These are phyloP conservation scores for Aurantiochytrium sp. DNA, from an alignment of 108 stramenopile species.

Conservation along the genomic window DNA sequence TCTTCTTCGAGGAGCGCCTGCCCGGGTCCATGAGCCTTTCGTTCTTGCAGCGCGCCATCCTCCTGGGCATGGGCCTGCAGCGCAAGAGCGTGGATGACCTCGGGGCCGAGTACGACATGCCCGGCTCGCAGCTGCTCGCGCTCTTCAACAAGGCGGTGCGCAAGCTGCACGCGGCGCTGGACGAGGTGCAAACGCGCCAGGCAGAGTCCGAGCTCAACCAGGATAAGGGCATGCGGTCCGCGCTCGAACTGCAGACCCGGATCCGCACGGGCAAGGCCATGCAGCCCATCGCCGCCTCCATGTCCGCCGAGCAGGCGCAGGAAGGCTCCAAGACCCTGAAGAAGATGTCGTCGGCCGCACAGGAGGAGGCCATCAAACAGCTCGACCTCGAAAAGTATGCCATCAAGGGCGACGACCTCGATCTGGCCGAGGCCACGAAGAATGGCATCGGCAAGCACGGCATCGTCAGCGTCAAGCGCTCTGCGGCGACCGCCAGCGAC, in stretches of 20 bases:
- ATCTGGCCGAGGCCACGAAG: neutral
- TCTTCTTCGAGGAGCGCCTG: slow-evolving; percentile 79
- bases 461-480: neutral
- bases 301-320: neutral
- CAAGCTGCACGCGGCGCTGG: slow-evolving; percentile 75
- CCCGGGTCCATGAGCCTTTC: slow-evolving; percentile 44
- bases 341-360: neutral
- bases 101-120: slow-evolving; percentile 73
- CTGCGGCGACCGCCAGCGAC: neutral
- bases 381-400: neutral
- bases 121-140: slow-evolving; percentile 80
- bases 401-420: neutral
- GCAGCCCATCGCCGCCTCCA: neutral
- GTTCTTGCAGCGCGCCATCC: slow-evolving; percentile 77
- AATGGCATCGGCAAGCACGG: neutral
- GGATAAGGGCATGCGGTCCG: neutral
- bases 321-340: neutral
- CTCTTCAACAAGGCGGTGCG: slow-evolving; percentile 93
- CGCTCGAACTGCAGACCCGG: neutral
- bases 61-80: slow-evolving; percentile 82
- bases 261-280: neutral
- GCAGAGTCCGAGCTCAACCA: slow-evolving; percentile 48
- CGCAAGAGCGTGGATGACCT: slow-evolving; percentile 71
- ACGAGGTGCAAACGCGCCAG: slow-evolving; percentile 70
- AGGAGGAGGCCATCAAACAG: neutral